Evolutionary conservation across 495 filamentous ascomycete genomes (phyloP).

Genomic region (Niebla homalea): DNA sequence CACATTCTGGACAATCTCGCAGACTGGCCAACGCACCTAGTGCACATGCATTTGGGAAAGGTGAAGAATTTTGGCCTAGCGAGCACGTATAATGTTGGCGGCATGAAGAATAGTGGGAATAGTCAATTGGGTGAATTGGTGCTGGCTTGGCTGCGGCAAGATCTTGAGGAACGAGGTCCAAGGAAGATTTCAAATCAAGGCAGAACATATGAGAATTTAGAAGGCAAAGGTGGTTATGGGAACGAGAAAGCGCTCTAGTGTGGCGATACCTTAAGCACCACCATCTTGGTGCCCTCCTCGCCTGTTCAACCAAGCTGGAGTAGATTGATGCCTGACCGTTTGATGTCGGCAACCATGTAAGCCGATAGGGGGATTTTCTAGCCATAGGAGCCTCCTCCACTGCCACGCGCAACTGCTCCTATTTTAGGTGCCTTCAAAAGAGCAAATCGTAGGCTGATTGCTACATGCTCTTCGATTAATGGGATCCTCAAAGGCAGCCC

Average conservation of each 20-base stretch:
- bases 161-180: conserved; percentile 69
- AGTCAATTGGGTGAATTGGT: conserved; percentile 73
- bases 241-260: conserved; percentile 37
- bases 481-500: no score
- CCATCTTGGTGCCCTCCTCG: no score
- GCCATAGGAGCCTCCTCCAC: neutral
- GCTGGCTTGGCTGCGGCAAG: conserved; percentile 71
- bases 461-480: no score
- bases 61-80: conserved; percentile 74
- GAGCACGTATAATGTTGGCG: conserved; percentile 37
- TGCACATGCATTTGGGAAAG: conserved; percentile 80
- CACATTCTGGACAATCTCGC: conserved; percentile 92
- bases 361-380: neutral
- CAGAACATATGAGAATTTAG: conserved; percentile 50
- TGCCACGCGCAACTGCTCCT: no score
- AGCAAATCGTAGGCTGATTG: no score
- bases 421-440: no score
- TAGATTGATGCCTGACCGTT: no score
- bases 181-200: conserved; percentile 52
- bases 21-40: conserved; percentile 86
- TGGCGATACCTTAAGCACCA: no score
- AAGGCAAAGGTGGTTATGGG: conserved; percentile 73
- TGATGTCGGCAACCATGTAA: neutral
- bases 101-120: conserved; percentile 45
- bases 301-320: no score